Base-by-base conservation (phyloP, 805 yeast genomes). In the Saccharomycodes ludwigii region DNA sequence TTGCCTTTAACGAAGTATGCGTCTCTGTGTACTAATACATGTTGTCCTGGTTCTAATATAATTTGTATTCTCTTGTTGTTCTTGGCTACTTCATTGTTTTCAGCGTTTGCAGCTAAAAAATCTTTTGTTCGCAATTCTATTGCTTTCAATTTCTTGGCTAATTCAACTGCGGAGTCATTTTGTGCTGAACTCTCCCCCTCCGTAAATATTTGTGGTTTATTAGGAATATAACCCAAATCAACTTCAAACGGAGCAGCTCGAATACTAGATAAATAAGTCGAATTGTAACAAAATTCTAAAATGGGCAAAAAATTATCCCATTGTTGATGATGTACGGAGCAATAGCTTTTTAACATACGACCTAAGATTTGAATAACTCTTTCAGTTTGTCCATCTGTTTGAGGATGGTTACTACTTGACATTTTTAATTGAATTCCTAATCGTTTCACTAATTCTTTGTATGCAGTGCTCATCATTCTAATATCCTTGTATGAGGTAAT, bases 171-270 rank as follows among this genome's bases (percentile, higher is more conserved):
- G 1, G 9, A 9, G n/a, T 17, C 13, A 8, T 18, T 10, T 11
- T 26, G 22, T 3, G 30, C 27, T 11, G 16, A n/a, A 4, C 21
- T 6, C 20, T 18, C 30, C 9, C 18, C 12, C 4, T 14, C 21
- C 8, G 27, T 25, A 8, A 20, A 11, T 10, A 34, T n/a, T 13
- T 14, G 3, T 4, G 38, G 41, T 21, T 15, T 17, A 19, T 35
- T 35, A 6, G 40, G 40, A 6, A n/a, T 27, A n/a, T 29, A 40
- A 4, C 40, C 36, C 31, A 33, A 24, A 20, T 38, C 36, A 5
- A 27, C 36, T 33, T 33, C 34, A 28, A 33, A 36, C 4, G 39
- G 39, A 8, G 35, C 17, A 7, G 10, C 22, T 12, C 24, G 9
- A 2, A 24, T 10, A 9, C 21, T 10, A 14, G 14, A 15, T 6